These are phyloP conservation scores for Euphorbia corollata DNA, from an alignment of 441 rosid species.

Conservation along the genomic window DNA sequence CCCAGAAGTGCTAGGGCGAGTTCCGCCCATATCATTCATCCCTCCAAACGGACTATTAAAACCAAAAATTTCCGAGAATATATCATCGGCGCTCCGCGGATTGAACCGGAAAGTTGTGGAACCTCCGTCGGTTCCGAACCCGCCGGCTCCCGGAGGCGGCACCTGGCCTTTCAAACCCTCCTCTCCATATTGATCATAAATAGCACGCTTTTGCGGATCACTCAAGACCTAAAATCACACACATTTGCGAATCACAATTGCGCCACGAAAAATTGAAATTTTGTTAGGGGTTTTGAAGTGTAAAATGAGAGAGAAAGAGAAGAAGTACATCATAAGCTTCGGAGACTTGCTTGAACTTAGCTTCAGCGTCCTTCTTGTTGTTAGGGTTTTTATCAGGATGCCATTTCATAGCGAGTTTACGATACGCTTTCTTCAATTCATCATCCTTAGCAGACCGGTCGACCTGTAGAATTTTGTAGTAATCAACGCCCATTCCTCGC, in stretches of 20 bases:
- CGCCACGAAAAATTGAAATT: too few species aligned
- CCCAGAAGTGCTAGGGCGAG: conserved; percentile 35
- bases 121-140: conserved; percentile 30
- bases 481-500: conserved; percentile 50
- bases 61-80: conserved; percentile 73
- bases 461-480: conserved; percentile 59
- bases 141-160: conserved; percentile 57
- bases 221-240: conserved; percentile 56
- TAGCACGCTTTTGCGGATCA: conserved; percentile 65
- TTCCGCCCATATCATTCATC: conserved; percentile 46
- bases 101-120: conserved; percentile 52
- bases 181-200: conserved; percentile 78
- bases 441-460: conserved; percentile 66
- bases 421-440: conserved; percentile 76
- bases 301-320: too few species aligned
- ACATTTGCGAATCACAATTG: background rate
- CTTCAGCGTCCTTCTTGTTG: conserved; percentile 68
- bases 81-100: conserved; percentile 62
- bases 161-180: conserved; percentile 70
- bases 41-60: conserved; percentile 49
- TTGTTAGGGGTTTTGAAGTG: background rate
- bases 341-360: conserved; percentile 76
- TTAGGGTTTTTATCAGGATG: conserved; percentile 86
- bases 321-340: conserved; percentile 65
- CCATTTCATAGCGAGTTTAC: conserved; percentile 88